phyloP scores from a whole-genome alignment of 305 asterid genomes.

The Fraxinus xanthoxyloides region DNA sequence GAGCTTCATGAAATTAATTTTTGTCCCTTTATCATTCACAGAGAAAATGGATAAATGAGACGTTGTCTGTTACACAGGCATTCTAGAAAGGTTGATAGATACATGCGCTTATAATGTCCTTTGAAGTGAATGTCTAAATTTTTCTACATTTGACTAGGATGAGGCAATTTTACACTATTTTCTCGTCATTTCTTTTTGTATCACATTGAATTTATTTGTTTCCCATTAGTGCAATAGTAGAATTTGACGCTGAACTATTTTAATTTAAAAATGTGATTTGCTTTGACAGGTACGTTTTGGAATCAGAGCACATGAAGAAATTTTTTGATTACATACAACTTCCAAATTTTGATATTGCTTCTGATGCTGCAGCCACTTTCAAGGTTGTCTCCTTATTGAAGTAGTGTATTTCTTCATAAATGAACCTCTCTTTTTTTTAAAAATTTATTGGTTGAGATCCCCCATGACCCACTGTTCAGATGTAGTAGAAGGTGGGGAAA shows the following conservation, averaged over 20 bases:
- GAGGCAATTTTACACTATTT: not conserved
- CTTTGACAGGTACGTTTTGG: constrained; percentile 74
- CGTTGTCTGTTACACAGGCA: not conserved
- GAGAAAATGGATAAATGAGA: not conserved
- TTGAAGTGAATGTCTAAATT: not conserved
- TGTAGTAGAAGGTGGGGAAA: not conserved
- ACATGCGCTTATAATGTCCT: not conserved
- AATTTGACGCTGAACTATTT: not conserved
- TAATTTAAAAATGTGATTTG: not conserved
- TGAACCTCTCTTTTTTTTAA: not conserved
- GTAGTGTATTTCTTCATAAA: not conserved
- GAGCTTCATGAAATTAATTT: not conserved
- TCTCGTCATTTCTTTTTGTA: not conserved
- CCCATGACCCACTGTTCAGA: not conserved
- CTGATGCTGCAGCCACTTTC: not conserved
- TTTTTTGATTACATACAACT: not conserved
- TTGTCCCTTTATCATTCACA: not conserved
- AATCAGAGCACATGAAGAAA: constrained; percentile 55
- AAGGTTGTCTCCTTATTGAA: constrained; percentile 5
- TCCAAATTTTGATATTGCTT: not conserved
- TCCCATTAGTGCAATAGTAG: not conserved
- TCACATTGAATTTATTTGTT: not conserved
- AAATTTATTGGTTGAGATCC: constrained; percentile 3
- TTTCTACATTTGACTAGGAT: not conserved
- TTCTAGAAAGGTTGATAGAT: not conserved